Conservation (phyloP, 75 land plant species). For the Gnetum montanum region DNA sequence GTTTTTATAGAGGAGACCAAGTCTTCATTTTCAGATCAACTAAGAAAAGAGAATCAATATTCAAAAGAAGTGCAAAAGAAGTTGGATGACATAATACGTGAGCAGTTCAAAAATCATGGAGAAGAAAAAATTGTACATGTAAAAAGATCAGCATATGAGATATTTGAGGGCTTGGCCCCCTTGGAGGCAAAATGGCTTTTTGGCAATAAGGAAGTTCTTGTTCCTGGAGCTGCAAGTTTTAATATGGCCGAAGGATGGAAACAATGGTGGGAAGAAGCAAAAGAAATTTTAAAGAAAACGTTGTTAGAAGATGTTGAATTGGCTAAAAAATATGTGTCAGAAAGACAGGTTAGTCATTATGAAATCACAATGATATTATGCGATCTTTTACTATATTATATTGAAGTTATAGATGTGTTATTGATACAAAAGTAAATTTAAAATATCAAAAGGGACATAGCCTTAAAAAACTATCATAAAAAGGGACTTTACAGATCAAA, state of each 20-base stretch:
- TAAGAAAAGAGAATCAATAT: conserved; percentile 22
- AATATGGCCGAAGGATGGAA: conserved; percentile 68
- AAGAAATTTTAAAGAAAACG: conserved; percentile 34
- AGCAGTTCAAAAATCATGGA: conserved; percentile 30
- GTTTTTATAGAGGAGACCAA: conserved; percentile 9
- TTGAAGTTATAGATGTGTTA: too few relatives aligned
- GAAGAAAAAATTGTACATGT: conserved; percentile 41
- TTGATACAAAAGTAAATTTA: too few relatives aligned
- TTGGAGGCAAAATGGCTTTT: conserved; percentile 59
- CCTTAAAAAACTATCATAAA: too few relatives aligned
- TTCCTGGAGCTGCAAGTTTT: conserved; percentile 43
- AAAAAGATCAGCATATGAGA: conserved; percentile 37
- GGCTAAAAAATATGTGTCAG: conserved; percentile 46
- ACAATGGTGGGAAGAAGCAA: conserved; percentile 65
- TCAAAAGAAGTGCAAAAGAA: conserved; percentile 39
- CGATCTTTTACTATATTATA: too few relatives aligned
- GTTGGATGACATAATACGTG: conserved; percentile 33
- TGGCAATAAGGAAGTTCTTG: conserved; percentile 51
- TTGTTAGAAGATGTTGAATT: conserved; percentile 41
- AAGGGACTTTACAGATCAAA: too few relatives aligned
- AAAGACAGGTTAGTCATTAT: conserved; percentile 81
- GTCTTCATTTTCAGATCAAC: conserved; percentile 10
- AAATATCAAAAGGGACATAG: too few relatives aligned
- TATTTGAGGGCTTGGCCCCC: conserved; percentile 56
- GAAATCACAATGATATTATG: too few relatives aligned